Evolutionary conservation across 495 filamentous ascomycete species (phyloP).

Genomic region (Cudoniella acicularis): DNA sequence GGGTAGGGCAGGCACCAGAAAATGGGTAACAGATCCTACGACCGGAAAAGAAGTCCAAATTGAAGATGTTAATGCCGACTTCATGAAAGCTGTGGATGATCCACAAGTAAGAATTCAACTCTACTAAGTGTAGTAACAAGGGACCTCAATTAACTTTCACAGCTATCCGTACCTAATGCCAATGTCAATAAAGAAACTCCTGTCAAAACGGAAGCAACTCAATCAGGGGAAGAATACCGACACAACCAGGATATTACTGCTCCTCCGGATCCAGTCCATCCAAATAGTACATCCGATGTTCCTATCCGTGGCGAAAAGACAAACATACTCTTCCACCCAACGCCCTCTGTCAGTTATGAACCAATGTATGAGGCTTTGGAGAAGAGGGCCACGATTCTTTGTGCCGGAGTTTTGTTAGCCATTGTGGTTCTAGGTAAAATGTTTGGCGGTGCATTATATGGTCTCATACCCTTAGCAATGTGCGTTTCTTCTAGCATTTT

Average conservation of each 20-base stretch:
- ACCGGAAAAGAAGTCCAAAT: conserved; percentile 85
- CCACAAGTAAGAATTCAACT: conserved; percentile 50
- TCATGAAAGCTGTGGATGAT: conserved; percentile 67
- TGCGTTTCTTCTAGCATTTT: conserved; percentile 73
- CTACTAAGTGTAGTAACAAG: background rate
- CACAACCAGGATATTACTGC: conserved; percentile 84
- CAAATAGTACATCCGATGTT: conserved; percentile 81
- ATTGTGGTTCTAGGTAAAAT: conserved; percentile 75
- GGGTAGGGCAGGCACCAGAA: conserved; percentile 44
- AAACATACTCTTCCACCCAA: conserved; percentile 93
- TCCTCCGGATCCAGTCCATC: conserved; percentile 78
- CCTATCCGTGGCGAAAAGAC: conserved; percentile 96
- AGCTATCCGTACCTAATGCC: conserved; percentile 87
- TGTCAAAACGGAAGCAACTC: conserved; percentile 36
- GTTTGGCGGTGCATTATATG: conserved; percentile 73
- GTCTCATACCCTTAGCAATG: conserved; percentile 65
- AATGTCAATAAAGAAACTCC: conserved; percentile 73
- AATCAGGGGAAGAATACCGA: conserved; percentile 69
- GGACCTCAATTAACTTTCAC: background rate
- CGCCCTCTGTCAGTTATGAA: conserved; percentile 78
- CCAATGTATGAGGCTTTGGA: conserved; percentile 80
- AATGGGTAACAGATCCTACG: conserved; percentile 79
- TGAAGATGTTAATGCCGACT: conserved; percentile 69
- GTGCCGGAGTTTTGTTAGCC: conserved; percentile 60
- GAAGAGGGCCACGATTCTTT: conserved; percentile 62